Percentiles rank a stretch among this genome's conserved stretches.
Evolutionary conservation across 768 basidiomycete species (phyloP).

Genomic region (Leucogyrophana mollusca): DNA sequence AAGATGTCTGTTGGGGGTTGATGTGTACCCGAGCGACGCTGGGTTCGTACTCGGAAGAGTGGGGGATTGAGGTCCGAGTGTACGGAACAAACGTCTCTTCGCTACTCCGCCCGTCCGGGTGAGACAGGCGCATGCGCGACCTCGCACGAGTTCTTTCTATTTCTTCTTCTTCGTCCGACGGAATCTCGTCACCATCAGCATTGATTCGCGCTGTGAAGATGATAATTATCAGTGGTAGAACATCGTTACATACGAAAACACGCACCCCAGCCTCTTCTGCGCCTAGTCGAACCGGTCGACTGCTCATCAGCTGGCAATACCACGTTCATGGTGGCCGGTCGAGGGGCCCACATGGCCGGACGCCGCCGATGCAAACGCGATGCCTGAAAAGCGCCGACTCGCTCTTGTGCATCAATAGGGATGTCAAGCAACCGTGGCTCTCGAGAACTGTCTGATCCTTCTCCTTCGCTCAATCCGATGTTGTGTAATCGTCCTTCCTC

Average conservation of each 20-base stretch:
- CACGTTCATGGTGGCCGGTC: no score
- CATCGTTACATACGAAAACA: not conserved
- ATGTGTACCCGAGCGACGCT: slow-evolving; percentile 8
- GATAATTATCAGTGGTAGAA: slow-evolving; percentile 2
- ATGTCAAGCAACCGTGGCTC: no score
- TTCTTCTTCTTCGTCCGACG: slow-evolving; percentile 60
- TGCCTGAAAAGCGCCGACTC: no score
- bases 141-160: slow-evolving; percentile 53
- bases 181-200: slow-evolving; percentile 62
- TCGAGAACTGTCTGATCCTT: no score
- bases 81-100: slow-evolving; percentile 5
- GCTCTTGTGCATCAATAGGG: no score
- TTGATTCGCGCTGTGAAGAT: slow-evolving; percentile 33
- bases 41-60: slow-evolving; percentile 1
- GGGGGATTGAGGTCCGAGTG: not conserved
- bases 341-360: no score
- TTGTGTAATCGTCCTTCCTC: no score
- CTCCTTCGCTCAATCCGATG: no score
- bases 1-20: slow-evolving; percentile 6
- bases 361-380: no score
- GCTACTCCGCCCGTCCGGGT: slow-evolving; percentile 12
- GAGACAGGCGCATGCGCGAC: slow-evolving; percentile 37
- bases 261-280: slow-evolving; percentile 34
- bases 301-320: no score
- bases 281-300: slow-evolving; percentile 15